Evolutionary conservation across 257 asterid species (phyloP), one percentile per base, ranked within the genome.

Genomic region (Solanum clarkiae): DNA sequence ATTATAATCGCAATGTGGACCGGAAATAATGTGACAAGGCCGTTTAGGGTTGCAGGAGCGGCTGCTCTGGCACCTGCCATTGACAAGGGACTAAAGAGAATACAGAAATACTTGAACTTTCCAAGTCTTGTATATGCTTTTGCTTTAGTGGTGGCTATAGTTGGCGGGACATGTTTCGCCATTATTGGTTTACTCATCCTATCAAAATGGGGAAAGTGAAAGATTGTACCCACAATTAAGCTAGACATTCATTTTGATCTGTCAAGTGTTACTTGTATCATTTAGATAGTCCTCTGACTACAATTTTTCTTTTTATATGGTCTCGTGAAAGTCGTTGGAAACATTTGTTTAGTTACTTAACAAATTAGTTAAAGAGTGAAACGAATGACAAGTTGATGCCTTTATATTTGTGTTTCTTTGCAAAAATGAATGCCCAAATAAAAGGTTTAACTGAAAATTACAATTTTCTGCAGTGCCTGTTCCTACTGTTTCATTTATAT

Each of bases 1-100:
- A 88, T 91, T 63, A 89, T 91, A 69, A 89, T 89, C 69, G 80
- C 89, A 86, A 88, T 90, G 91, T 90, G 94, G 94, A 87, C 91
- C 32, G 91, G 91, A 66, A 91, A 90, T 91, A 90, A 88, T 26
- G 88, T 91, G 53, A 88, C 94, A 42, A 88, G 92, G 47, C 92
- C 92, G 15, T 91, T 91, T 65, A 77, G 91, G 66, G 91, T 91
- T 36, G 91, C 89, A 4, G 92, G 90, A 29, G 91, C 91, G 44
- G 90, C 93, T 84, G 91, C 91, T 40, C 72, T 91, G 89, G 91
- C 91, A 8, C 90, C 92, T 53, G 80, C 80, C 55, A 88, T 87
- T 14, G 92, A 90, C 91, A 80, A 68, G 16, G 89, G 90, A 45
- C 89, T 91, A 49, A 86, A 86, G 81, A 87, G 86, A 80, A 81